Conservation (phyloP, 2,329 filamentous ascomycete genomes). For the Aspergillus eucalypticola region DNA sequence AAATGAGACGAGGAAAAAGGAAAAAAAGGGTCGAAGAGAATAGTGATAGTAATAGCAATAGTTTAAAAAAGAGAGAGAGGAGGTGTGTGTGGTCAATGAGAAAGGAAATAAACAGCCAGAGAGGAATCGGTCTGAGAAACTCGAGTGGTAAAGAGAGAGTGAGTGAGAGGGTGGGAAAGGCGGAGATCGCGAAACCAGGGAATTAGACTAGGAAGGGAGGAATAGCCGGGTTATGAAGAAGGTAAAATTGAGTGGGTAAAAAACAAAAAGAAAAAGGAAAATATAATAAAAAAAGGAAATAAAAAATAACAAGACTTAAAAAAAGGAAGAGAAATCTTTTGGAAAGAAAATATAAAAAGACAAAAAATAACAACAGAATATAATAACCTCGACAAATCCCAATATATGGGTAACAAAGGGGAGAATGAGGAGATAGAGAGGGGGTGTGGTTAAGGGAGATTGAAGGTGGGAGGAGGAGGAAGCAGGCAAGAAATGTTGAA, state of each 20-base stretch:
- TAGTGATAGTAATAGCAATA: too few species aligned
- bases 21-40: conserved; percentile 11
- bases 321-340: too few species aligned
- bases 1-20: conserved; percentile 24
- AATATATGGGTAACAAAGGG: conserved; percentile 16
- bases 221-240: conserved; percentile 1
- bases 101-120: conserved; percentile 9
- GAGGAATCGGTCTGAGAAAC: conserved; percentile 3
- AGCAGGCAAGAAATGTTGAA: conserved; percentile 6
- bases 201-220: conserved; percentile 7
- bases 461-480: neutral
- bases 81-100: conserved; percentile 13
- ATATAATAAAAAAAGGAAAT: neutral
- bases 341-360: neutral
- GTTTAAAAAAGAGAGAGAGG: conserved; percentile 3
- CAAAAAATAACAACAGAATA: neutral
- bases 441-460: neutral
- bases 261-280: neutral
- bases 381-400: conserved; percentile 8
- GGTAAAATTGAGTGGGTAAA: neutral
- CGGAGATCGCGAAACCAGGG: conserved; percentile 9
- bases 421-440: neutral
- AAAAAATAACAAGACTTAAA: too few species aligned
- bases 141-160: conserved; percentile 3
- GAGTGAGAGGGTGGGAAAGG: neutral